phyloP scores from a whole-genome alignment of 192 early-diverging fungal species.

The Linnemannia exigua region DNA sequence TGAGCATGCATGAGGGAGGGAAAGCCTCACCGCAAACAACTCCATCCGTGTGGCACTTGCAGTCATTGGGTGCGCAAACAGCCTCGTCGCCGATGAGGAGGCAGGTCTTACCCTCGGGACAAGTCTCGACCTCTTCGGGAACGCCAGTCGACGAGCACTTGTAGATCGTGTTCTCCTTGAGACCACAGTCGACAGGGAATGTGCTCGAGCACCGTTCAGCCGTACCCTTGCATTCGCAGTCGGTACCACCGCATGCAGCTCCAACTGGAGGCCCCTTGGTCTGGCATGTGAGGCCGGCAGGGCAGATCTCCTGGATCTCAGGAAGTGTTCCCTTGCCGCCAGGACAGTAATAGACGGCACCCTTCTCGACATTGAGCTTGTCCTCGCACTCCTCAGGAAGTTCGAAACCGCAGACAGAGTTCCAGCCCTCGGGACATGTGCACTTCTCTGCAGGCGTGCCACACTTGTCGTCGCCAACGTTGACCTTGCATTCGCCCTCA shows the following conservation, averaged over 20 bases:
- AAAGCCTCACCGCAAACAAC: conserved; percentile 8
- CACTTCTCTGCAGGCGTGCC: background rate
- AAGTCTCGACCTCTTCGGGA: conserved; percentile 12
- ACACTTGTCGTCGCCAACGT: conserved; percentile 1
- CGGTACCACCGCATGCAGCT: conserved; percentile 7
- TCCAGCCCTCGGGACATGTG: background rate
- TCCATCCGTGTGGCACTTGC: conserved; percentile 13
- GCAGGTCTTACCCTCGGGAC: background rate
- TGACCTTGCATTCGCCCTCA: background rate
- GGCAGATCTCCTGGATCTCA: background rate
- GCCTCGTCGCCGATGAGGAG: background rate
- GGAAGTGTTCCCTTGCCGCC: background rate
- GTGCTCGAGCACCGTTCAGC: conserved; percentile 2
- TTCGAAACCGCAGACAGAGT: conserved; percentile 1
- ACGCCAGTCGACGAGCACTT: background rate
- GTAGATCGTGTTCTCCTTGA: conserved; percentile 8
- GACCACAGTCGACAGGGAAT: conserved; percentile 1
- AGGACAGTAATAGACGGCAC: background rate
- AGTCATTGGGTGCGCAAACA: background rate
- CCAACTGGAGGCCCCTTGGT: background rate
- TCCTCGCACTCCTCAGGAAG: background rate
- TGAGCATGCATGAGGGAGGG: background rate
- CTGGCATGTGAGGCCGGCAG: background rate
- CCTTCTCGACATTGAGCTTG: background rate
- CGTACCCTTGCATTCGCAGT: conserved; percentile 4